phyloP scores from a whole-genome alignment of 2,329 filamentous ascomycete species.

The Paracamarosporium sp. region DNA sequence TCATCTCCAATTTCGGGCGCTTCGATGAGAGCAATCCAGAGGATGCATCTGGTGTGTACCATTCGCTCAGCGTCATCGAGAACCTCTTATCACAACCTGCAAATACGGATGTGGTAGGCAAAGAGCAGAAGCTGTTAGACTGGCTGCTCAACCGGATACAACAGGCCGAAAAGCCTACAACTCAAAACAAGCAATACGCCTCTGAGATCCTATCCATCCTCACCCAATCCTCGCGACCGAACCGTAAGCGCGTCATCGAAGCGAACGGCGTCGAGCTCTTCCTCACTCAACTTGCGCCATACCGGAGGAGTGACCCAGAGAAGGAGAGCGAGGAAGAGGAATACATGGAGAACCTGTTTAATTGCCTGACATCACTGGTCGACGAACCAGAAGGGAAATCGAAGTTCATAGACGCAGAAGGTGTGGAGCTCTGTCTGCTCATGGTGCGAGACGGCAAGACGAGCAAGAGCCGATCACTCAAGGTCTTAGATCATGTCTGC shows the following conservation, averaged over 20 bases:
- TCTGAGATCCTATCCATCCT: constrained; percentile 92
- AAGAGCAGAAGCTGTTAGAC: constrained; percentile 70
- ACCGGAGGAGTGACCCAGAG: constrained; percentile 83
- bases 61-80: constrained; percentile 81
- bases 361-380: constrained; percentile 79
- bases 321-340: constrained; percentile 91
- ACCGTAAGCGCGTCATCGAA: constrained; percentile 67
- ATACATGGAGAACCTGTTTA: constrained; percentile 93
- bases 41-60: constrained; percentile 86
- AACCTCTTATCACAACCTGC: constrained; percentile 77
- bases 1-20: constrained; percentile 79
- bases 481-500: constrained; percentile 83
- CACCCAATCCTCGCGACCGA: constrained; percentile 74
- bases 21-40: constrained; percentile 76
- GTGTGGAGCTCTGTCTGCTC: constrained; percentile 87
- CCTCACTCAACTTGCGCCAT: constrained; percentile 82
- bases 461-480: constrained; percentile 77
- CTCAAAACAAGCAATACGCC: constrained; percentile 94
- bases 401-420: constrained; percentile 88
- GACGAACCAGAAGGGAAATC: constrained; percentile 77
- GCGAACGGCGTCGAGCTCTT: constrained; percentile 78
- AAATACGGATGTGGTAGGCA: constrained; percentile 74
- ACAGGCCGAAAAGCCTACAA: constrained; percentile 69
- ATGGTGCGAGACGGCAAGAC: constrained; percentile 90
- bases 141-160: constrained; percentile 83